Evolutionary conservation across 2,329 filamentous ascomycete species (phyloP), one percentile per base, ranked within the genome.

Genomic region (Hypoxylon sp.): DNA sequence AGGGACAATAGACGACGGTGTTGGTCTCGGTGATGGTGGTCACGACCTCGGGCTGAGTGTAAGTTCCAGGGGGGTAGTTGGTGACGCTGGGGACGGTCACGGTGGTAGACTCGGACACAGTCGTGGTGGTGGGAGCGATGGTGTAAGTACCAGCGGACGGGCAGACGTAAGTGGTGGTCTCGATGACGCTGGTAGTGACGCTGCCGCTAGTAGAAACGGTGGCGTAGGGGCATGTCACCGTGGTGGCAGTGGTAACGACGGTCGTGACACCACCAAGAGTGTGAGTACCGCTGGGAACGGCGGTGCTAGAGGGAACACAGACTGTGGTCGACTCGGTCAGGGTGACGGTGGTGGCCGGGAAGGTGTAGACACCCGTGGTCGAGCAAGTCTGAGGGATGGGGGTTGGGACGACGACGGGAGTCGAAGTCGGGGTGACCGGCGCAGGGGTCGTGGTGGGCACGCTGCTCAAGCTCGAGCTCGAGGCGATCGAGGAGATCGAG

Each of bases 251-350:
- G 63, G 78, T 74, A 54, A 91, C 87, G 30, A 88, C 73, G 31
- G 87, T 91, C 57, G 86, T 90, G 51, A 89, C 82, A 76, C 87
- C 88, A 62, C 88, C 88, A 57, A 86, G 73, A 60, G 86, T 89
- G 78, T 89, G 78, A 30, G 79, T 83, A 66, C 88, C 88, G 51
- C 79, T 61, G 46, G 85, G 75, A 38, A 90, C 76, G 40, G 77
- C 71, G 61, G 87, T 88, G 51, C 82, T 79, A 57, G 82, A 77
- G 42, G 82, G 80, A 63, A 73, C 86, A 71, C 82, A 84, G 56
- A 89, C 86, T 27, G 85, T 89, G 62, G 84, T 88, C 53, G 81
- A 80, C 70, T 84, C 76, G 57, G 78, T 84, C 61, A 91, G 74
- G 55, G 83, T 86, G 60, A 89, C 67, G 57, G 88, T 92, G 62